Conservation (phyloP, 2,329 filamentous ascomycete genomes). For the Phialophora verrucosa region DNA sequence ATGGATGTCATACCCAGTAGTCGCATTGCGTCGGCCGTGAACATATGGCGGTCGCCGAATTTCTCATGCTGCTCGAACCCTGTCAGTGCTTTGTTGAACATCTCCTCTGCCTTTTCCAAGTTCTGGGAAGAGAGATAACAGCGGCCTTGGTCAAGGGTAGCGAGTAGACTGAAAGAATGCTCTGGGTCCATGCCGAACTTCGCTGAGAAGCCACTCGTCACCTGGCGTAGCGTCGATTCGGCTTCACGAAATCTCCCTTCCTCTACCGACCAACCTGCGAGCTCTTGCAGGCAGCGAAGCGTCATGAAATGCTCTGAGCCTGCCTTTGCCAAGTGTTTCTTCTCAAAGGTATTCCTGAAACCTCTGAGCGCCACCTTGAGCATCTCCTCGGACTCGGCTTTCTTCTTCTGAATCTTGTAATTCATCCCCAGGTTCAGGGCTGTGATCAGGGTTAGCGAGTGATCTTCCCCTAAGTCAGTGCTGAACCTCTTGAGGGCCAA, state of each 20-base stretch:
- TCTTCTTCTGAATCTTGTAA: slow-evolving; percentile 3
- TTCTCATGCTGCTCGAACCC: slow-evolving; percentile 1
- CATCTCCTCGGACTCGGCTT: slow-evolving; percentile 1
- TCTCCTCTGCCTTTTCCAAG: neutral
- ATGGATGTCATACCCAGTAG: neutral
- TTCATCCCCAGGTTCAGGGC: slow-evolving; percentile 3
- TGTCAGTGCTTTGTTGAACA: slow-evolving; percentile 3
- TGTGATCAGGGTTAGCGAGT: neutral
- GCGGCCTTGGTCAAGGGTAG: neutral
- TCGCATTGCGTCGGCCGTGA: neutral
- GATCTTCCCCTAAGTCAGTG: neutral
- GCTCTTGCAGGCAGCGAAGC: neutral
- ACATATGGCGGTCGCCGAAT: slow-evolving; percentile 3
- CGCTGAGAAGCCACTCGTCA: neutral
- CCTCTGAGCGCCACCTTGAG: slow-evolving; percentile 1
- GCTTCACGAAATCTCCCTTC: neutral
- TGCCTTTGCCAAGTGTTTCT: slow-evolving; percentile 1
- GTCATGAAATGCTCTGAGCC: slow-evolving; percentile 1
- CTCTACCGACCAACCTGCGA: neutral
- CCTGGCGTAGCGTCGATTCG: neutral
- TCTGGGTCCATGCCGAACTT: neutral
- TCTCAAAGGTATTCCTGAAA: slow-evolving; percentile 1
- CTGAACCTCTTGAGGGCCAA: neutral
- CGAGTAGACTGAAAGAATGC: neutral
- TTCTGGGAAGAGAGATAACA: slow-evolving; percentile 1